Evolutionary conservation across 768 basidiomycete genomes (phyloP), one percentile per base, ranked within the genome.

Genomic region (Lentinula guzmanii): DNA sequence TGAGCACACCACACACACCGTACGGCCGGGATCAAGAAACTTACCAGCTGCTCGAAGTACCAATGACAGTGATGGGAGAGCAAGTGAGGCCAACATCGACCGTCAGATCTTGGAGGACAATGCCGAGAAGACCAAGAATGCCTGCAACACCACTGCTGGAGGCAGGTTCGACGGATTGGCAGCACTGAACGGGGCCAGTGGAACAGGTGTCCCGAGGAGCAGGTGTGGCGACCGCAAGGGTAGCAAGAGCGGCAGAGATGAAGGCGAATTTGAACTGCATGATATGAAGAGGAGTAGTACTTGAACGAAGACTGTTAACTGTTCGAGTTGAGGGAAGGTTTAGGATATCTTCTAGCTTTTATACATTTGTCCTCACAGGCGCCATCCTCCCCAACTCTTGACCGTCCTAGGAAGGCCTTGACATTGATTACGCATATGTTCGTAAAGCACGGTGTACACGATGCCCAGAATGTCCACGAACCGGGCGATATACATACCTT

Each of bases 71-170:
- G 18, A 45, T n/a, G 34, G 52, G 58, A 16, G 48, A 35, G 58
- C 65, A 66, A 3, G 41, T 37, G 15, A 52, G 28, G 10, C 28
- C 58, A 11, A 64, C 50, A 24, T 21, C 4, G 50, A 51, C 46
- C 31, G 15, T 34, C 7, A 35, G 7, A 16, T 42, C 88, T 5
- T 90, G 80, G 6, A 91, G 74, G 69, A 89, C 89, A 53, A 68
- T 64, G 61, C 67, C 69, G 61, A 62, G 7, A n/a, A 60, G 56
- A 10, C 35, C 63, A n/a, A 69, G 52, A 6, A 68, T 15, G 8
- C n/a, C 45, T n/a, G 62, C 42, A 13, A 57, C 61, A 16, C 58
- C 46, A 28, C 61, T 45, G 24, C 24, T 31, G n/a, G 62, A 45
- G 37, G 63, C 69, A 4, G 21, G 21, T 55, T 69, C 59, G 45